These are phyloP conservation scores for Immersiporthe knoxdaviesiana DNA, from an alignment of 2,329 filamentous ascomycete species.

Conservation along the genomic window DNA sequence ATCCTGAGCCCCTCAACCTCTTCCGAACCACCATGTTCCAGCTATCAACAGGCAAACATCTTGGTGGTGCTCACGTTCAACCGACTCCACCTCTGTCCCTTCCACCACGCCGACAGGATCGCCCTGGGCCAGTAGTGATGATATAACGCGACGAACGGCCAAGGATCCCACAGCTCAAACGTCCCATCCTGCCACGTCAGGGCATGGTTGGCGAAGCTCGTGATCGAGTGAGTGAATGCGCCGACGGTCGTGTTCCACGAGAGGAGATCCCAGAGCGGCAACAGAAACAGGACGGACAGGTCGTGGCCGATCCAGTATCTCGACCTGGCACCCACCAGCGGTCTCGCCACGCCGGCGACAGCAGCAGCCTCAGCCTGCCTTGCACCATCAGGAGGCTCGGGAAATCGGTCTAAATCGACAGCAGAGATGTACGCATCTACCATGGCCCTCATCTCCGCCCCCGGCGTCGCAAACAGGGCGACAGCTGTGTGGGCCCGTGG, in stretches of 20 bases:
- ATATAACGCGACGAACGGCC: conserved; percentile 60
- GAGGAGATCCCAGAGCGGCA: conserved; percentile 45
- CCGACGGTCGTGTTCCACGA: conserved; percentile 31
- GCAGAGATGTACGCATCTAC: conserved; percentile 57
- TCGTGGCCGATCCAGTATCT: conserved; percentile 73
- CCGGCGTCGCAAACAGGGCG: conserved; percentile 56
- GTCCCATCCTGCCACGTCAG: conserved; percentile 58
- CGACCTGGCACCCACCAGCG: conserved; percentile 33
- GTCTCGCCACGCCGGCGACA: conserved; percentile 10
- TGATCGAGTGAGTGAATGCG: conserved; percentile 33
- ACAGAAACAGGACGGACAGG: conserved; percentile 54
- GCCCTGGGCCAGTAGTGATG: conserved; percentile 59
- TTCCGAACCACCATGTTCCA: too few species aligned
- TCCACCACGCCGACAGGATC: conserved; percentile 51
- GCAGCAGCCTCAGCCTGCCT: conserved; percentile 9
- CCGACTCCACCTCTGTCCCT: conserved; percentile 61
- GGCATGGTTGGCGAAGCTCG: conserved; percentile 43
- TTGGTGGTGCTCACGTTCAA: conserved; percentile 66
- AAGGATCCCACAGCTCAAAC: conserved; percentile 58
- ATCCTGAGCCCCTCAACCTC: background rate
- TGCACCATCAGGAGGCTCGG: too few species aligned
- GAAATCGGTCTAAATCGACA: conserved; percentile 35
- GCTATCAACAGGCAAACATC: conserved; percentile 25
- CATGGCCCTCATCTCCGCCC: conserved; percentile 47
- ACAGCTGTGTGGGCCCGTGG: conserved; percentile 71